Evolutionary conservation across 257 asterid species (phyloP), one percentile per base, ranked within the genome.

Genomic region (Solanum peruvianum): DNA sequence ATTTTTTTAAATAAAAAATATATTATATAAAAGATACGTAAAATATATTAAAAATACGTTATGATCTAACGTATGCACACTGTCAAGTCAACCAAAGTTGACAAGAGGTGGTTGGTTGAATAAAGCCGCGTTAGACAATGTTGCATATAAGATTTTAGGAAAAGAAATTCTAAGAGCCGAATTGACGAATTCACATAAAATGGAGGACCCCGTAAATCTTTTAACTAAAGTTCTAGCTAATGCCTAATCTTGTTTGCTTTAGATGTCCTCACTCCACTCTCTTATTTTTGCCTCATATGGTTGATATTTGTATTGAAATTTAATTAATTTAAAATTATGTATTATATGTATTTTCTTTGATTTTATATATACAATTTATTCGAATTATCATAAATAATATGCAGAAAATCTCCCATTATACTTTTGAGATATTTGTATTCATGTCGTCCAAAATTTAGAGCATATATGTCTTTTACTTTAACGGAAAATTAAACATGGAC

Each of bases 281-380:
- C 6, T 8, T 62, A 1, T 10, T 1, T 21, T 23, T 10, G 1
- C 0, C 3, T 21, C 9, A 1, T 2, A 20, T 58, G 1, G 9
- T 7, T 0, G 1, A 4, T 2, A n/a, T 62, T 62, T 11, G 6
- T n/a, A 4, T 62, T 60, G 2, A 0, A 4, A 4, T 10, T 23
- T 2, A 5, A 62, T 62, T 62, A 10, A n/a, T 23, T 62, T 62
- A 1, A 23, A 23, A 21, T n/a, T 6, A 11, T 2, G 0, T 0
- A 2, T 62, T 23, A 2, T 5, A n/a, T 2, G 1, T 45, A 44
- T 0, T 12, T 4, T 12, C 0, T 11, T 45, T 0, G 0, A 11
- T 45, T 45, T 0, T 45, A 45, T 35, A 35, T 35, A 4, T 35
- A 35, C 5, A 35, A 35, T 35, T 35, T 35, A 35, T 35, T 1